Percentiles rank a stretch among this genome's conserved stretches.
Evolutionary conservation across 2,329 filamentous ascomycete species (phyloP).

Genomic region (Juglanconis oblonga): DNA sequence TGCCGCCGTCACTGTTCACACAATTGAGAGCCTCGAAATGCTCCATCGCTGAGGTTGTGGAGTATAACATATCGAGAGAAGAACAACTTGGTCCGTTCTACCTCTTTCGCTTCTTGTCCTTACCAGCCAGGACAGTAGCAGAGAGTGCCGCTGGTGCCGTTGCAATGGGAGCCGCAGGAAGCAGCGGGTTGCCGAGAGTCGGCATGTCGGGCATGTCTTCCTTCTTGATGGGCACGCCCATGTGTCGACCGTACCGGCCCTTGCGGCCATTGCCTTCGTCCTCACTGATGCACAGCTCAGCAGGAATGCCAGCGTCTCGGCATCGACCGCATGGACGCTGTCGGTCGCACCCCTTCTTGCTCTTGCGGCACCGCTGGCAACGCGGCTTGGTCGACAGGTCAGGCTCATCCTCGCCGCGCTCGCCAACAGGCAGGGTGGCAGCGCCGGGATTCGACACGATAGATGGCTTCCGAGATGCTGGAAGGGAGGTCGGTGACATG

Average conservation of each 20-base stretch:
- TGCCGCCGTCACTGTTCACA: neutral
- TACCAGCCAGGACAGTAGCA: slow-evolving; percentile 42
- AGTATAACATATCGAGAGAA: neutral
- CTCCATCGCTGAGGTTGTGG: neutral
- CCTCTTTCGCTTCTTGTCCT: slow-evolving; percentile 62
- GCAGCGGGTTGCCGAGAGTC: slow-evolving; percentile 29
- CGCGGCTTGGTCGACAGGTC: slow-evolving; percentile 94
- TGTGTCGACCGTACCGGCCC: slow-evolving; percentile 78
- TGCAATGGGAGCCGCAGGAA: slow-evolving; percentile 32
- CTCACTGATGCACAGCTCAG: slow-evolving; percentile 94
- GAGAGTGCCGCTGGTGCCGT: slow-evolving; percentile 40
- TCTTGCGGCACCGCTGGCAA: slow-evolving; percentile 97
- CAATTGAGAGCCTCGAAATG: neutral
- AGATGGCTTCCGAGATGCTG: slow-evolving; percentile 73
- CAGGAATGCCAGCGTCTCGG: slow-evolving; percentile 89
- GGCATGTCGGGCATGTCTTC: slow-evolving; percentile 48
- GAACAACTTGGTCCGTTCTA: slow-evolving; percentile 27
- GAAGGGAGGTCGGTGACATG: slow-evolving; percentile 65
- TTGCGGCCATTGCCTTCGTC: slow-evolving; percentile 97
- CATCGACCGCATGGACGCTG: slow-evolving; percentile 93
- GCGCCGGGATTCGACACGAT: slow-evolving; percentile 53
- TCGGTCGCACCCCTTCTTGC: slow-evolving; percentile 97
- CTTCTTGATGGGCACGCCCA: slow-evolving; percentile 64
- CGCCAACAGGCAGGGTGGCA: slow-evolving; percentile 57
- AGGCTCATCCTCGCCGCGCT: slow-evolving; percentile 73